Percentiles rank a stretch among this genome's conserved stretches.
These are phyloP conservation scores for Tetrapisispora nanseiensis DNA, from an alignment of 805 yeast species.

Conservation along the genomic window DNA sequence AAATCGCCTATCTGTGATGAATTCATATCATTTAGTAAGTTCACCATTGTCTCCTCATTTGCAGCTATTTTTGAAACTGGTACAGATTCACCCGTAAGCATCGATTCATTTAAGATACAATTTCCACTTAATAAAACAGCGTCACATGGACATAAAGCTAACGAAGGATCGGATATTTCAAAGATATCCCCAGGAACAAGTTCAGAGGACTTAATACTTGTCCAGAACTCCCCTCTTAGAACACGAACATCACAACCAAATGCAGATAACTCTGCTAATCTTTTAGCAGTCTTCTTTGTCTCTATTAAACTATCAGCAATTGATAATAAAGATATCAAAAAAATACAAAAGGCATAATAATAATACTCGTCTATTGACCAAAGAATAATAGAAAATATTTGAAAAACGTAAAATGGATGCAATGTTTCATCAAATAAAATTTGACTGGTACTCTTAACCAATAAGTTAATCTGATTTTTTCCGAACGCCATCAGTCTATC, in stretches of 20 bases:
- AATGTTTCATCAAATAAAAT: conserved; percentile 77
- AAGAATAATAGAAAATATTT: conserved; percentile 78
- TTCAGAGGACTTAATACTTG: conserved; percentile 60
- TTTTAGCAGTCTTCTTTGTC: conserved; percentile 61
- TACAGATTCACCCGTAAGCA: conserved; percentile 97
- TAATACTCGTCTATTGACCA: conserved; percentile 92
- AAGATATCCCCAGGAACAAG: conserved; percentile 94
- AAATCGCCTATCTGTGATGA: conserved; percentile 48
- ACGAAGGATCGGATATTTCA: conserved; percentile 80
- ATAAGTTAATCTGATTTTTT: conserved; percentile 60
- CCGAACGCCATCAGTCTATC: conserved; percentile 72
- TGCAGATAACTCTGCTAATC: conserved; percentile 64
- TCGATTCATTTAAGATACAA: conserved; percentile 92
- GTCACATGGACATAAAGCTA: conserved; percentile 76
- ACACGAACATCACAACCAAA: conserved; percentile 79
- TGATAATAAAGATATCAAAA: conserved; percentile 73
- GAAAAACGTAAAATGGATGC: conserved; percentile 94
- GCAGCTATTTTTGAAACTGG: conserved; percentile 83
- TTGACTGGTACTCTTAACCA: conserved; percentile 55
- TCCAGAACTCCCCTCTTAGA: conserved; percentile 90
- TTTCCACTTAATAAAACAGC: conserved; percentile 82
- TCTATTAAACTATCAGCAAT: conserved; percentile 76
- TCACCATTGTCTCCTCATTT: conserved; percentile 47
- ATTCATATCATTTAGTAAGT: conserved; percentile 46
- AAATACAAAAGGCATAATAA: conserved; percentile 89